Base-by-base conservation (phyloP, 148 eudicot genomes). In the Heliosperma pusillum region DNA sequence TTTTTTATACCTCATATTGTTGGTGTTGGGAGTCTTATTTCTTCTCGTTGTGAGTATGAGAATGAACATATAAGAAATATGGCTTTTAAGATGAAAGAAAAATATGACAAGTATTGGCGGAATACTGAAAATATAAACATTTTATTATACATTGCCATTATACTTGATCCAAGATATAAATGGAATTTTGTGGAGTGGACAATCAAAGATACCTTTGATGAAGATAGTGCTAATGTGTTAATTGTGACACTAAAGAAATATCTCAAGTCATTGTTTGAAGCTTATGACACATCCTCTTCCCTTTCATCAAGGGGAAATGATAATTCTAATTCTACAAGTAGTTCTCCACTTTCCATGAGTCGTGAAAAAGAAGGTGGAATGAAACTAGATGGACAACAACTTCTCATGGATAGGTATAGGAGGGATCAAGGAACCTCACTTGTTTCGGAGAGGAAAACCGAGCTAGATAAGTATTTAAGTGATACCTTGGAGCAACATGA, bases 31-130 rank as follows among this genome's bases (percentile, higher is more conserved):
- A 7, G 12, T 47, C 1, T 74, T 5, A 63, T 74, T 15, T 42
- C 10, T 9, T 15, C 17, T 24, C 47, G 44, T 25, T 62, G 59
- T 63, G 26, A 74, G 3, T 0, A 63, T 25, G 16, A 44, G 26
- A 26, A 62, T 63, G 60, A 45, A 16, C 10, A 36, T 10, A 50
- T 74, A 17, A 50, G 20, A 30, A 50, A 12, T 7, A 74, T 74
- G 70, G 27, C 70, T 12, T 1, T 21, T 13, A 16, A 73, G n/a
- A 73, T 73, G 40, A 60, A 61, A n/a, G n/a, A 5, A 13, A 76
- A 80, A 9, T 59, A 50, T 76, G 76, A 76, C 20, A 80, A 72
- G 69, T 80, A 80, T 72, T 80, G 69, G 79, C 73, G 61, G 0
- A 45, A 56, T 76, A 24, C 76, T 15, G 53, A 80, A 3, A 72